phyloP scores from a whole-genome alignment of 2,329 filamentous ascomycete species.

The Dothistroma pini region DNA sequence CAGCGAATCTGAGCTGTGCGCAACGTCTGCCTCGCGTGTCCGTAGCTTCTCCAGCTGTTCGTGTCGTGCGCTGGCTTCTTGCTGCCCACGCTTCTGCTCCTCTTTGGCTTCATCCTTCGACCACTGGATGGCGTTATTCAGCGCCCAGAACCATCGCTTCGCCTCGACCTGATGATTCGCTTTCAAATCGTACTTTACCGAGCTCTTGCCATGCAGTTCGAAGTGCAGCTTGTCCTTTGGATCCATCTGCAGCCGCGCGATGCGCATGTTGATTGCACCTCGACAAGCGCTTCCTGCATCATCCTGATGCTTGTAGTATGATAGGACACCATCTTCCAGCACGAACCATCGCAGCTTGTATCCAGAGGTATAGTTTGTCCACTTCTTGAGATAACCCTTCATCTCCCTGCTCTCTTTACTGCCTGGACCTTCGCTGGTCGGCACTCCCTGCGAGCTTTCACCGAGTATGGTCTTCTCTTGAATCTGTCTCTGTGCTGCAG shows the following conservation, averaged over 20 bases:
- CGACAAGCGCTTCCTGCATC: constrained; percentile 94
- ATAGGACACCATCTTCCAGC: constrained; percentile 91
- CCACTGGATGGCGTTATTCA: constrained; percentile 99
- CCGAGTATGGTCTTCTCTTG: constrained; percentile 96
- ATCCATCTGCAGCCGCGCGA: constrained; percentile 92
- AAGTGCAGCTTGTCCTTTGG: constrained; percentile 96
- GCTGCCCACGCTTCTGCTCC: constrained; percentile 72
- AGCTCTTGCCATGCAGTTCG: constrained; percentile 96
- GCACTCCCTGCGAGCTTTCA: constrained; percentile 50
- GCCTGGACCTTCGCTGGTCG: constrained; percentile 52
- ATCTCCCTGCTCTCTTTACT: constrained; percentile 91
- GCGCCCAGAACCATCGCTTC: constrained; percentile 97
- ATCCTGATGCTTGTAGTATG: constrained; percentile 99
- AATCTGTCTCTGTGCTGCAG: constrained; percentile 88
- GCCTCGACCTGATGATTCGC: constrained; percentile 98
- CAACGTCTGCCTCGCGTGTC: constrained; percentile 29
- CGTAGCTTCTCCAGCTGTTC: constrained; percentile 59
- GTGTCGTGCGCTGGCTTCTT: constrained; percentile 75
- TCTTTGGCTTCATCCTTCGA: constrained; percentile 94
- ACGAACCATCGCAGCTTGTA: constrained; percentile 99
- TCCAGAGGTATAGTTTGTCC: constrained; percentile 97
- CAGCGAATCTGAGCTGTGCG: constrained; percentile 24
- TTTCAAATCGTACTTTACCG: constrained; percentile 96
- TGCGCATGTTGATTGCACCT: constrained; percentile 98
- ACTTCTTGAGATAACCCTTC: constrained; percentile 98